phyloP scores from a whole-genome alignment of 2,329 filamentous ascomycete species.

The Aspergillus quadrilineatus region DNA sequence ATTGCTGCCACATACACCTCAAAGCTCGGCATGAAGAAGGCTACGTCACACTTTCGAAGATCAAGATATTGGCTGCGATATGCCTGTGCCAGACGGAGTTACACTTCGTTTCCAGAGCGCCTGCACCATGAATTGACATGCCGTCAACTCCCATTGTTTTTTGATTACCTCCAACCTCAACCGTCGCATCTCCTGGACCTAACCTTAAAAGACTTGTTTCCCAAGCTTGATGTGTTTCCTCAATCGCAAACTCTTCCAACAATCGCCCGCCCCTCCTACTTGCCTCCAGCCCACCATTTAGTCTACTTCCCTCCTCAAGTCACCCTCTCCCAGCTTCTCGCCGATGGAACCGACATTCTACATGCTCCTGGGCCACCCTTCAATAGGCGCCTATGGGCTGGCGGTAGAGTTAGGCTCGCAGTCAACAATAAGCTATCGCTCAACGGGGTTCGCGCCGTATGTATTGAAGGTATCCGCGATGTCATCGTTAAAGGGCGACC shows the following conservation, averaged over 20 bases:
- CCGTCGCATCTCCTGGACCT: constrained; percentile 65
- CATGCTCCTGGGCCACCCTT: constrained; percentile 74
- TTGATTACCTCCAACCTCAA: constrained; percentile 61
- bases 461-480: constrained; percentile 49
- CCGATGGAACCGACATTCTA: constrained; percentile 80
- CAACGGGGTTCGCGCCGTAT: constrained; percentile 41
- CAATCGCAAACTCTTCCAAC: constrained; percentile 36
- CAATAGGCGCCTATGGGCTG: constrained; percentile 81
- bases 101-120: constrained; percentile 38
- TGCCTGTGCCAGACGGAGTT: constrained; percentile 16
- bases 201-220: constrained; percentile 59
- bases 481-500: constrained; percentile 51
- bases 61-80: constrained; percentile 5
- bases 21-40: constrained; percentile 4
- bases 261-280: constrained; percentile 25
- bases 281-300: constrained; percentile 67
- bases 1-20: not conserved
- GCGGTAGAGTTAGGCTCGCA: constrained; percentile 65
- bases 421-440: constrained; percentile 28
- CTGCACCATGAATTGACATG: constrained; percentile 48
- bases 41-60: not conserved
- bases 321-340: constrained; percentile 61
- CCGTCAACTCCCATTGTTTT: constrained; percentile 50
- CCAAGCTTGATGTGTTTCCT: constrained; percentile 25
- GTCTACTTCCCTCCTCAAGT: constrained; percentile 80